These are phyloP conservation scores for Hyphodiscus sp. DNA, from an alignment of 2,329 filamentous ascomycete genomes.

Conservation along the genomic window DNA sequence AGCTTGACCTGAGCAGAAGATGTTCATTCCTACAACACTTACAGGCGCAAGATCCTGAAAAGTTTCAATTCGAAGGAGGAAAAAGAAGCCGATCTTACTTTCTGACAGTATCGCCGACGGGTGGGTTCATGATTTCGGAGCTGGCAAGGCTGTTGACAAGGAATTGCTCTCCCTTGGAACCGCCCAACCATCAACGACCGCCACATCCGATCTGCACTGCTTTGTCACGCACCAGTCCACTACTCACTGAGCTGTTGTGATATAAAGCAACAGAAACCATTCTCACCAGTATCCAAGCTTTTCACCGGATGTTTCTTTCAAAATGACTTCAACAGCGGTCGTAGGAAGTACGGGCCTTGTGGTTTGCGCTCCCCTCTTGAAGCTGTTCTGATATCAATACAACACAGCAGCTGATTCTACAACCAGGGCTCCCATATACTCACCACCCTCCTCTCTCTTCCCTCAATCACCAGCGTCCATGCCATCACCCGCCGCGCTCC, in stretches of 20 bases:
- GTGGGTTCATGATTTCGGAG: too few species aligned
- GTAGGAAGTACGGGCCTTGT: slow-evolving; percentile 43
- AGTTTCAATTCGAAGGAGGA: too few species aligned
- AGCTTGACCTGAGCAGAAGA: not conserved
- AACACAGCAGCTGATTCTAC: slow-evolving; percentile 6
- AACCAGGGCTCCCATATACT: slow-evolving; percentile 65
- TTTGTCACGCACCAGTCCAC: too few species aligned
- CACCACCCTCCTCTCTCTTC: slow-evolving; percentile 49
- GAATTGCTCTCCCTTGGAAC: too few species aligned
- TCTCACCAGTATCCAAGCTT: slow-evolving; percentile 13
- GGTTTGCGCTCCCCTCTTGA: slow-evolving; percentile 29
- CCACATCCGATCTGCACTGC: too few species aligned
- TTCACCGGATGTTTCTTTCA: not conserved
- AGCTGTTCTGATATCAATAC: not conserved
- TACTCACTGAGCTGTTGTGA: too few species aligned
- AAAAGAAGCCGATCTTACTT: too few species aligned
- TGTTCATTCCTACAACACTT: not conserved
- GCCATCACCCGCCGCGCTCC: slow-evolving; percentile 61
- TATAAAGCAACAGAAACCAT: not conserved
- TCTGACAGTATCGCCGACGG: too few species aligned
- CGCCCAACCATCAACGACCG: too few species aligned
- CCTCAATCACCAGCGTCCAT: slow-evolving; percentile 44
- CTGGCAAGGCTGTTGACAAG: too few species aligned
- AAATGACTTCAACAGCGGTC: slow-evolving; percentile 39
- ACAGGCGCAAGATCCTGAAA: too few species aligned